These are phyloP conservation scores for Erodium trifolium DNA, from an alignment of 441 rosid species.

Conservation along the genomic window DNA sequence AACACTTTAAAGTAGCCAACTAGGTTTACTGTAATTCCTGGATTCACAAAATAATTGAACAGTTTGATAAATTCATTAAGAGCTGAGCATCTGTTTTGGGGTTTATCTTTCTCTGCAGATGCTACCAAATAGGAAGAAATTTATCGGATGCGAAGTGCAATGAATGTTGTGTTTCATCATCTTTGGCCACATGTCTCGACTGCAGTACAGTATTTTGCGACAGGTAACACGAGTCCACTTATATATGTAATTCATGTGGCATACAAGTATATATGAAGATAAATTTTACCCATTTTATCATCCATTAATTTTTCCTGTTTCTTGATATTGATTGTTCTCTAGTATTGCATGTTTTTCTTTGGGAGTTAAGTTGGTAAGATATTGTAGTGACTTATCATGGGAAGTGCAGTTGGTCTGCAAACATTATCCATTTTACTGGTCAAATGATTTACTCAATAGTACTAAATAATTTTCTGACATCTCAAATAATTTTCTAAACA, in stretches of 20 bases:
- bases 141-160: conserved; percentile 41
- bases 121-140: conserved; percentile 43
- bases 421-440: too few species aligned
- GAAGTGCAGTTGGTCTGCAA: too few species aligned
- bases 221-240: conserved; percentile 30
- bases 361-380: neutral
- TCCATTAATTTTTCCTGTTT: neutral
- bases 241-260: neutral
- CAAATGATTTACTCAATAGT: too few species aligned
- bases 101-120: conserved; percentile 34
- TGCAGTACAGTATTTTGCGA: conserved; percentile 54
- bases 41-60: neutral
- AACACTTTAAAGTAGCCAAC: neutral
- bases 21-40: neutral
- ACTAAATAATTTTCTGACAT: too few species aligned
- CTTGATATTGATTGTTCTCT: neutral
- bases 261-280: neutral
- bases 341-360: neutral
- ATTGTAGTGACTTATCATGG: neutral
- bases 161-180: conserved; percentile 37
- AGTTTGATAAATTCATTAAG: neutral
- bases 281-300: neutral
- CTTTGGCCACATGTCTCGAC: conserved; percentile 60
- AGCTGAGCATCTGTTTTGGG: conserved; percentile 2
- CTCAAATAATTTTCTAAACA: too few species aligned